phyloP scores from a whole-genome alignment of 2,329 filamentous ascomycete species.

The Dothistroma septosporum region DNA sequence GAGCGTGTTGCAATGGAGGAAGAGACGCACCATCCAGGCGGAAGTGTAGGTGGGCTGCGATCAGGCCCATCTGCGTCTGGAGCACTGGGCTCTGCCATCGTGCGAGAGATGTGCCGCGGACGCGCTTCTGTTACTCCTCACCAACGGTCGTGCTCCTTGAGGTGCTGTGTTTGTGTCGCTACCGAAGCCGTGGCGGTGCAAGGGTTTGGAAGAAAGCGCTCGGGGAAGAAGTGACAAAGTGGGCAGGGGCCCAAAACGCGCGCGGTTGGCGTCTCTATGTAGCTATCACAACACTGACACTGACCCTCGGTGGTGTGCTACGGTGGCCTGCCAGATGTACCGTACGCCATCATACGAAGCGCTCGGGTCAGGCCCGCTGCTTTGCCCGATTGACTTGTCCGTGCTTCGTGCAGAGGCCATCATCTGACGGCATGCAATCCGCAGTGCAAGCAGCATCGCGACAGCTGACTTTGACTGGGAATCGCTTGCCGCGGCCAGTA shows the following conservation, averaged over 20 bases:
- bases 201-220: background rate
- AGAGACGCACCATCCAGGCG: slow-evolving; percentile 38
- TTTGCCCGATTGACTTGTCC: background rate
- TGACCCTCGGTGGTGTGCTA: background rate
- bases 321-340: background rate
- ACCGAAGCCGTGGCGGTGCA: background rate
- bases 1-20: slow-evolving; percentile 13
- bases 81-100: slow-evolving; percentile 33
- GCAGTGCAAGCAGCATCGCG: slow-evolving; percentile 5
- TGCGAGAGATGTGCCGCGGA: background rate
- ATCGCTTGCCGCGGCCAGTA: slow-evolving; percentile 2
- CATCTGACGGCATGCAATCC: slow-evolving; percentile 10
- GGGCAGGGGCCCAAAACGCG: background rate
- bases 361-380: slow-evolving; percentile 1
- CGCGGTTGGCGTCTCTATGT: background rate
- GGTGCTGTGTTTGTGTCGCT: background rate
- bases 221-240: background rate
- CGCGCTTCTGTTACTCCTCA: too few species aligned
- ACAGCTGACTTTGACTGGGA: slow-evolving; percentile 8
- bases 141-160: background rate
- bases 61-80: slow-evolving; percentile 38
- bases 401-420: slow-evolving; percentile 1
- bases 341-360: background rate
- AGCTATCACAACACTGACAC: background rate
- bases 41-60: slow-evolving; percentile 36